A percentile compares a stretch with the other conserved stretches of the same genome.
Evolutionary conservation across 2,329 filamentous ascomycete genomes (phyloP).

Genomic region (Fusarium nygamai): DNA sequence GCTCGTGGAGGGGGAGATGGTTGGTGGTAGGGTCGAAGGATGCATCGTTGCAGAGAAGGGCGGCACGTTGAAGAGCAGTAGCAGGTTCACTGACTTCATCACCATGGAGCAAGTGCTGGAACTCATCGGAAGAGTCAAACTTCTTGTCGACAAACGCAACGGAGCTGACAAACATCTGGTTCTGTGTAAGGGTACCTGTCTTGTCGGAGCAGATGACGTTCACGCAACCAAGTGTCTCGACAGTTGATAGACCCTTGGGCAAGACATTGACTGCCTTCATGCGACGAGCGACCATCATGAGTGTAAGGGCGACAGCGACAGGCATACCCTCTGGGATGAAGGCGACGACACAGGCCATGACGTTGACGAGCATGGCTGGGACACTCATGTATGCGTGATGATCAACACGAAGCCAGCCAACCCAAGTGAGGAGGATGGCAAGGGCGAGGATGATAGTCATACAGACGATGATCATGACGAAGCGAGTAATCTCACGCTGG

Average conservation of each 20-base stretch:
- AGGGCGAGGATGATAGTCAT: slow-evolving; percentile 52
- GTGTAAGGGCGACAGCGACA: slow-evolving; percentile 51
- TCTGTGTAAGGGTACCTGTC: slow-evolving; percentile 56
- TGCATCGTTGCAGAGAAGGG: slow-evolving; percentile 54
- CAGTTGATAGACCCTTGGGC: slow-evolving; percentile 54
- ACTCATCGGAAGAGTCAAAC: slow-evolving; percentile 41
- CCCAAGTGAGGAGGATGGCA: slow-evolving; percentile 57
- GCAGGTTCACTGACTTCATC: not conserved
- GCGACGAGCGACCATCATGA: slow-evolving; percentile 54
- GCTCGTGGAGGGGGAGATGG: slow-evolving; percentile 47
- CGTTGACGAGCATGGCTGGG: slow-evolving; percentile 56
- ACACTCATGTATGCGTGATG: slow-evolving; percentile 53
- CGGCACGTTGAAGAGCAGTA: slow-evolving; percentile 16
- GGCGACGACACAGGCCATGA: slow-evolving; percentile 55
- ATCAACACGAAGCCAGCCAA: slow-evolving; percentile 52
- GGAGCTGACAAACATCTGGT: slow-evolving; percentile 56
- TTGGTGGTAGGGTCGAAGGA: slow-evolving; percentile 52
- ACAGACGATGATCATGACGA: slow-evolving; percentile 54
- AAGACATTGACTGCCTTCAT: slow-evolving; percentile 57
- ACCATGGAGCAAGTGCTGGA: slow-evolving; percentile 21
- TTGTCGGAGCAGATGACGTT: slow-evolving; percentile 57
- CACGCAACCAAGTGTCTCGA: slow-evolving; percentile 56
- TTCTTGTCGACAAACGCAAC: slow-evolving; percentile 49
- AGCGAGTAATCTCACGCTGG: slow-evolving; percentile 55
- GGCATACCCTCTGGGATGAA: slow-evolving; percentile 55